A percentile compares a stretch with the other conserved stretches of the same genome.
Conservation (phyloP, 1,284 basidiomycete genomes). For the Fereydounia khargensis region DNA sequence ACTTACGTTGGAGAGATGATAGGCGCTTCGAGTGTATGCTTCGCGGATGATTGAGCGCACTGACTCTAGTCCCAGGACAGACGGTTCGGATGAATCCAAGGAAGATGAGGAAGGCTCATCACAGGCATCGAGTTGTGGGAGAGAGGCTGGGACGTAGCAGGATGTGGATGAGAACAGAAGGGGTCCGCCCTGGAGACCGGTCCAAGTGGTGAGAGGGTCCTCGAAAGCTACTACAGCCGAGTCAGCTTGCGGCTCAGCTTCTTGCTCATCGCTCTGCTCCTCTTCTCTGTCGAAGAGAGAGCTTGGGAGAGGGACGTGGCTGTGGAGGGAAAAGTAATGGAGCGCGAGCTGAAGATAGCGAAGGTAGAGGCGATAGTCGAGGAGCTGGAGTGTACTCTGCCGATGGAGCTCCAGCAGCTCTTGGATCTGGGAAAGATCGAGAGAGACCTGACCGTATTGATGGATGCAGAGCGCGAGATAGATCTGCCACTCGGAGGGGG, state of each 20-base stretch:
- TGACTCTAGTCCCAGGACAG: slow-evolving; percentile 12
- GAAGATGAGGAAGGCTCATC: too few relatives aligned
- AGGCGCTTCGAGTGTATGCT: slow-evolving; percentile 26
- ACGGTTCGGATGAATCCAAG: too few relatives aligned
- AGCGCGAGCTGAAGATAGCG: slow-evolving; percentile 22
- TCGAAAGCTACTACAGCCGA: background rate
- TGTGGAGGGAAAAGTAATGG: slow-evolving; percentile 8
- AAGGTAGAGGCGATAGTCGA: slow-evolving; percentile 12
- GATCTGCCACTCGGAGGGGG: slow-evolving; percentile 11
- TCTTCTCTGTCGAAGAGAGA: background rate
- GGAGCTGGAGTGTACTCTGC: slow-evolving; percentile 6
- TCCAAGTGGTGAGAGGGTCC: slow-evolving; percentile 15
- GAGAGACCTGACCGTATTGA: too few relatives aligned
- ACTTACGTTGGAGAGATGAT: slow-evolving; percentile 1
- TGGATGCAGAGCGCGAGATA: slow-evolving; percentile 3
- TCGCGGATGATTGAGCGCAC: slow-evolving; percentile 18
- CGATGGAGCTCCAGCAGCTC: slow-evolving; percentile 25
- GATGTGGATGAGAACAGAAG: slow-evolving; percentile 2
- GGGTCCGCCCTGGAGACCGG: slow-evolving; percentile 18
- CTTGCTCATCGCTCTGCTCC: background rate
- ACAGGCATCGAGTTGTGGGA: slow-evolving; percentile 5
- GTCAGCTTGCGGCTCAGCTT: background rate
- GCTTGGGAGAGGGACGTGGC: slow-evolving; percentile 1
- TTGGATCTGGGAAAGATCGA: background rate
- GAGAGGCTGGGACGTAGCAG: slow-evolving; percentile 8